Base-by-base conservation (phyloP, 768 basidiomycete species). In the Trametes cingulata region DNA sequence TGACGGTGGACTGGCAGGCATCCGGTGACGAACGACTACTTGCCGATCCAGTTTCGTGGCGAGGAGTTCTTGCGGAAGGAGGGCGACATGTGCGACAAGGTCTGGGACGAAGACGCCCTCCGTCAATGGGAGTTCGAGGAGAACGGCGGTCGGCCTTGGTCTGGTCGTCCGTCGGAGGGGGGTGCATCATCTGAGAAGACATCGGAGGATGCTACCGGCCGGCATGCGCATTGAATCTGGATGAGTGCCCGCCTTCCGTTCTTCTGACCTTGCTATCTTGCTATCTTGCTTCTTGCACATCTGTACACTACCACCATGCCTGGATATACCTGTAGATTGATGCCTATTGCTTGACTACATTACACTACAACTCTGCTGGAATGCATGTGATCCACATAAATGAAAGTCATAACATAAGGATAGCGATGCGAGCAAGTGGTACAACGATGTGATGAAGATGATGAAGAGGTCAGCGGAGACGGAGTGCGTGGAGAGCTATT, bases 11-110 rank as follows among this genome's bases (percentile, higher is more conserved):
- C 12, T 27, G 63, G 35, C 58, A 77, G 77, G 15, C 84, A 85
- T 68, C 84, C 84, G 0, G 82, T 84, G 13, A 73, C 77, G 53
- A 77, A 85, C 66, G 77, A 81, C 40, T 85, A 80, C 67, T 67
- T 85, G 0, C 85, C 84, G 0, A 65, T 72, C 13, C 73, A 76
- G 48, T 67, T 83, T n/a, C 64, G 68, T 3, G 75, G 72, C 14
- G 67, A 73, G 25, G 65, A 72, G 12, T 78, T 83, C 56, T 66
- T 78, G 42, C 67, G 71, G 15, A 66, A 69, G 13, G 77, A 74
- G 27, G 78, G 73, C 1, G 78, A 80, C 60, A 24, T 63, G 41
- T 60, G 64, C 5, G 77, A 66, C 29, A 83, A 82, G 61, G 61
- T 62, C 14, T 83, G 80, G 80, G 81, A 84, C 65, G 82, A 83